phyloP scores from a whole-genome alignment of 257 asterid species.

The Scutellaria galericulata region DNA sequence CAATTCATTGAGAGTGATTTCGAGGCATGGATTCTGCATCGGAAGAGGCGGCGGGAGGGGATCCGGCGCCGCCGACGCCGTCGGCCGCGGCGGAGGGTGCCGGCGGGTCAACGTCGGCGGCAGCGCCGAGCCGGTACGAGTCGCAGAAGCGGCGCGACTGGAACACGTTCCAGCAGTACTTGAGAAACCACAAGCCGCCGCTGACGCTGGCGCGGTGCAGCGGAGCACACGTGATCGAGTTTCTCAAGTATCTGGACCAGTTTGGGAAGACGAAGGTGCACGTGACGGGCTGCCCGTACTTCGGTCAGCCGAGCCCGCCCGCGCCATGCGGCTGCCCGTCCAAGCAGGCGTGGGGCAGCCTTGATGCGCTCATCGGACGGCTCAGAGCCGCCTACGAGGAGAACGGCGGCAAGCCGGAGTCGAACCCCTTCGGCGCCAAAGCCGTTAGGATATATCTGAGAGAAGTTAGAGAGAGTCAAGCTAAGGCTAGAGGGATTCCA shows the following conservation, averaged over 20 bases:
- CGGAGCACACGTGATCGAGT: constrained; percentile 60
- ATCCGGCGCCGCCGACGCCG: background rate
- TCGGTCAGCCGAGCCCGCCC: constrained; percentile 53
- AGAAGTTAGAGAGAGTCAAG: constrained; percentile 51
- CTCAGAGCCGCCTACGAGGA: constrained; percentile 58
- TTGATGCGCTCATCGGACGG: constrained; percentile 55
- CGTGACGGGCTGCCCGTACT: constrained; percentile 46
- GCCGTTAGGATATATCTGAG: constrained; percentile 53
- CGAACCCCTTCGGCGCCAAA: constrained; percentile 53
- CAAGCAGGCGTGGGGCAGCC: constrained; percentile 60
- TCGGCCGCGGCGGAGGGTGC: background rate
- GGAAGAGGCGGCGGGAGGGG: background rate
- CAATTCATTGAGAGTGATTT: too few species aligned
- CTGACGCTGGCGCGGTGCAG: constrained; percentile 49
- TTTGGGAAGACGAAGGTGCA: constrained; percentile 60
- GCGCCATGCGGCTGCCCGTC: constrained; percentile 48
- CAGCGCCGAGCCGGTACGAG: constrained; percentile 52
- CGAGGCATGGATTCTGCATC: constrained; percentile 37
- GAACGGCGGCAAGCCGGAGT: constrained; percentile 47
- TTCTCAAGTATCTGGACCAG: constrained; percentile 54
- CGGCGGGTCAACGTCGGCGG: constrained; percentile 32
- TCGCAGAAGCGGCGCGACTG: constrained; percentile 56
- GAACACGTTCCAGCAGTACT: constrained; percentile 54
- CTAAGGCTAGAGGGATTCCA: constrained; percentile 51
- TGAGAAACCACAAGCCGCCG: constrained; percentile 55